phyloP scores from a whole-genome alignment of 495 filamentous ascomycete genomes.

The Aeminium ludgeri region DNA sequence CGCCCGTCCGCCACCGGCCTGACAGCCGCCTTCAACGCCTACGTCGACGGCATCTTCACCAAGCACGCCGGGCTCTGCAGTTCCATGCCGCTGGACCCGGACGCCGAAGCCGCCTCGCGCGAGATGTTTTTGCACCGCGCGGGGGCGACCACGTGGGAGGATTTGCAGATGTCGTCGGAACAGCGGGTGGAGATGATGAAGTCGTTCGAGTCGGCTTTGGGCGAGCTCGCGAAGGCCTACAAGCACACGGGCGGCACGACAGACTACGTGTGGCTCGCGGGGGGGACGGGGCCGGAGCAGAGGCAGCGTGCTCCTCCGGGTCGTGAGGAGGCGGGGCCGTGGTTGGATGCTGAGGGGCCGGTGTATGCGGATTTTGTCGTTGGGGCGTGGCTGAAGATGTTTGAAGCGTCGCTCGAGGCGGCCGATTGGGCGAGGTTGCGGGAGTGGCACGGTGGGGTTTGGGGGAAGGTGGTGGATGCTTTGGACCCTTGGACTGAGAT shows the following conservation, averaged over 20 bases:
- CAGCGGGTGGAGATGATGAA: conserved; percentile 23
- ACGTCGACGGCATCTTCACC: conserved; percentile 36
- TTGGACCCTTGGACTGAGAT: conserved; percentile 24
- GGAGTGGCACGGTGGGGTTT: conserved; percentile 35
- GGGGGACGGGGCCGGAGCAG: background rate
- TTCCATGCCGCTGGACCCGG: conserved; percentile 32
- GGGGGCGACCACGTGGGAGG: conserved; percentile 28
- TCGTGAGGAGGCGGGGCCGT: conserved; percentile 30
- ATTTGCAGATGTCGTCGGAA: conserved; percentile 29
- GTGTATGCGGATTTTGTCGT: conserved; percentile 48
- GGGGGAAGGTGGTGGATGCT: conserved; percentile 21
- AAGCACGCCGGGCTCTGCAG: conserved; percentile 23
- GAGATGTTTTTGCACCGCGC: conserved; percentile 32
- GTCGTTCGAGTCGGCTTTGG: conserved; percentile 28
- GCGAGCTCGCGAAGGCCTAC: conserved; percentile 31
- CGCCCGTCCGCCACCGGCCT: conserved; percentile 16
- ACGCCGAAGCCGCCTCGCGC: conserved; percentile 25
- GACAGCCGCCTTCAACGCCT: conserved; percentile 31
- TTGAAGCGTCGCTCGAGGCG: conserved; percentile 27
- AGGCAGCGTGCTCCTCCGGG: background rate
- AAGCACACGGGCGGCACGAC: conserved; percentile 11
- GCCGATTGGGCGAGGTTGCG: conserved; percentile 33
- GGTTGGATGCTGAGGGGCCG: conserved; percentile 29
- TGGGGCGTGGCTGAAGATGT: conserved; percentile 41
- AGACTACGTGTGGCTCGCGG: background rate